Percentiles rank a stretch among this genome's conserved stretches.
Conservation (phyloP, 371 early-diverging fungal species). For the Apophysomyces trapeziformis region DNA sequence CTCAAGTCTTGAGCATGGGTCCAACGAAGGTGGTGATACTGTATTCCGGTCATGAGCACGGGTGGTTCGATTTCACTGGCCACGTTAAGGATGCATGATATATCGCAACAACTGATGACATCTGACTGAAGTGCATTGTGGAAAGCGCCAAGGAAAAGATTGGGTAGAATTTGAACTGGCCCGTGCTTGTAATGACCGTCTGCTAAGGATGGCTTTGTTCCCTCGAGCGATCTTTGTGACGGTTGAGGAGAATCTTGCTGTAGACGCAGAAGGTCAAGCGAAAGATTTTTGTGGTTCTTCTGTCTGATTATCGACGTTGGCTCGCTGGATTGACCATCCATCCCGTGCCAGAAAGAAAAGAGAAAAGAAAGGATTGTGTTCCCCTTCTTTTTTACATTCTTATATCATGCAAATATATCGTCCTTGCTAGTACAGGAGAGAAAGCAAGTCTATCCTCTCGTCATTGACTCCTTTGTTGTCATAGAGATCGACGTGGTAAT, state of each 20-base stretch:
- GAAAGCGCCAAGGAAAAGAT: constrained; percentile 72
- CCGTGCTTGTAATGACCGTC: constrained; percentile 36
- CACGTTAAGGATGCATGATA: constrained; percentile 72
- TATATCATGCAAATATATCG: constrained; percentile 1
- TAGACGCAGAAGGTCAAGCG: constrained; percentile 13
- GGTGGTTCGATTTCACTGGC: constrained; percentile 63
- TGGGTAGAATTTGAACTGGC: constrained; percentile 67
- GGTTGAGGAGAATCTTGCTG: background rate
- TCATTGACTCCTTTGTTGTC: constrained; percentile 10
- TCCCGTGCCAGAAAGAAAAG: background rate
- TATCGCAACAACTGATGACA: constrained; percentile 45
- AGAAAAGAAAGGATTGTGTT: background rate
- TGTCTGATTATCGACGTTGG: background rate
- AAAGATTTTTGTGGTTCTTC: constrained; percentile 26
- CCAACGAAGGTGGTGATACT: constrained; percentile 41
- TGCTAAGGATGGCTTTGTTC: background rate
- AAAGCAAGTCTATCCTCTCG: background rate
- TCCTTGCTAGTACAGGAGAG: background rate
- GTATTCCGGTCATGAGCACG: background rate
- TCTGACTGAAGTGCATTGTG: constrained; percentile 53
- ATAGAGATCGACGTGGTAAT: constrained; percentile 5
- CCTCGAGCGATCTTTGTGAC: background rate
- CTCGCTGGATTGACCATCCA: background rate
- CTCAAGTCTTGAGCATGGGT: constrained; percentile 37
- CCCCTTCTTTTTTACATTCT: background rate